Evolutionary conservation across 2,329 filamentous ascomycete species (phyloP).

Genomic region (Sphaerostilbella broomeana): DNA sequence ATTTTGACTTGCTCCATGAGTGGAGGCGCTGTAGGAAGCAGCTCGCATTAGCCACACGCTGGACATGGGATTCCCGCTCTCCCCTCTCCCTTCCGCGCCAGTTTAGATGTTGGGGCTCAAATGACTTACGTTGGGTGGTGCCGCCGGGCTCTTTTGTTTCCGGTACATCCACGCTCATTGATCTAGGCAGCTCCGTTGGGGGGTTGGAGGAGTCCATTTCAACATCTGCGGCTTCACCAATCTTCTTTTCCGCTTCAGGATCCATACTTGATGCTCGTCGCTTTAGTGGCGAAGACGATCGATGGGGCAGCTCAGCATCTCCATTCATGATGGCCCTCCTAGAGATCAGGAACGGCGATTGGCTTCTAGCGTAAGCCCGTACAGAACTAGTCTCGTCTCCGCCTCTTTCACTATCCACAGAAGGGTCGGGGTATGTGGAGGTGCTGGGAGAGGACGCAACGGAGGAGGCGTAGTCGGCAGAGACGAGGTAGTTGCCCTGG

Average conservation of each 20-base stretch:
- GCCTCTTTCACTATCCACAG: slow-evolving; percentile 49
- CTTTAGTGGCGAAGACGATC: slow-evolving; percentile 60
- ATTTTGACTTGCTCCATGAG: slow-evolving; percentile 60
- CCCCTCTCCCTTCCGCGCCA: no score
- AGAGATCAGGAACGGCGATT: slow-evolving; percentile 46
- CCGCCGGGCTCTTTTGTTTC: slow-evolving; percentile 21
- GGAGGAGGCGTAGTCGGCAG: slow-evolving; percentile 47
- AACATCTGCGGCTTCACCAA: slow-evolving; percentile 28
- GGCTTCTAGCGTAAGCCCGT: slow-evolving; percentile 36
- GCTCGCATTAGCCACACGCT: no score
- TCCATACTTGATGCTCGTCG: slow-evolving; percentile 58
- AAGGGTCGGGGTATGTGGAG: slow-evolving; percentile 49
- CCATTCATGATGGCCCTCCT: slow-evolving; percentile 54
- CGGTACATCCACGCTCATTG: slow-evolving; percentile 36
- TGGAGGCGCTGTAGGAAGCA: no score
- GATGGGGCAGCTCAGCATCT: slow-evolving; percentile 49
- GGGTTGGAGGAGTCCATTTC: slow-evolving; percentile 9
- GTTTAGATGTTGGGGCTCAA: no score
- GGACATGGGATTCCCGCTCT: no score
- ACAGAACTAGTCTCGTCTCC: slow-evolving; percentile 40
- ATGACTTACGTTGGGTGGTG: slow-evolving; percentile 25
- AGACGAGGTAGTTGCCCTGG: slow-evolving; percentile 33
- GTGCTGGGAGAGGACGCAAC: slow-evolving; percentile 52
- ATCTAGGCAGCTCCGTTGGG: slow-evolving; percentile 25
- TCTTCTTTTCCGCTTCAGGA: slow-evolving; percentile 36